These are phyloP conservation scores for Aspergillus viridinutans DNA, from an alignment of 2,329 filamentous ascomycete species.

Conservation along the genomic window DNA sequence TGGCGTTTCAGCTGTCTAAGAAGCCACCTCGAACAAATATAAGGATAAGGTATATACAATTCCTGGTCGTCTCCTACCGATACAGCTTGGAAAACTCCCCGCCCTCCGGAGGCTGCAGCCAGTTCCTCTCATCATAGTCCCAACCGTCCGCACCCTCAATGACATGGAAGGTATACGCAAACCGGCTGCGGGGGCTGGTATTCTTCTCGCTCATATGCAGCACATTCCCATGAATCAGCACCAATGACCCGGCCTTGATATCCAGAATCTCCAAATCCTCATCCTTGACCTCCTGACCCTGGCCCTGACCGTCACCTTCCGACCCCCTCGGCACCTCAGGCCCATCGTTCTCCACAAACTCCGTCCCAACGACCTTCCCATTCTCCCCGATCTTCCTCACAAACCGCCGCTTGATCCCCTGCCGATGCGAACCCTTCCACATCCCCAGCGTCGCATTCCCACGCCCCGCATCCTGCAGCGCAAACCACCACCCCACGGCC, in stretches of 20 bases:
- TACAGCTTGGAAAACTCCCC: constrained; percentile 72
- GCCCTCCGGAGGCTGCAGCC: constrained; percentile 77
- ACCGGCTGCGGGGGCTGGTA: constrained; percentile 75
- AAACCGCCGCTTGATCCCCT: constrained; percentile 62
- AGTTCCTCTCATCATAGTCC: constrained; percentile 81
- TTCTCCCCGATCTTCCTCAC: constrained; percentile 50
- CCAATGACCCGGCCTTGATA: constrained; percentile 84
- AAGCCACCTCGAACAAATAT: too few relatives aligned
- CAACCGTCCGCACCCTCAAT: constrained; percentile 71
- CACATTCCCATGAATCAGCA: constrained; percentile 92
- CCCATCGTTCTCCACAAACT: constrained; percentile 68
- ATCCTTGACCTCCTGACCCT: constrained; percentile 18
- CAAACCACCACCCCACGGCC: constrained; percentile 96
- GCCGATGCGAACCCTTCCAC: constrained; percentile 68
- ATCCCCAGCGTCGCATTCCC: constrained; percentile 90
- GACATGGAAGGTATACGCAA: constrained; percentile 96
- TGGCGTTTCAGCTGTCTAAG: too few relatives aligned
- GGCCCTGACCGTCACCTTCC: constrained; percentile 40
- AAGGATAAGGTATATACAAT: background rate
- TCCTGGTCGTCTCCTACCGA: background rate
- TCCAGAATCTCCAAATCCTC: constrained; percentile 70
- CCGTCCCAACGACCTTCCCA: constrained; percentile 51
- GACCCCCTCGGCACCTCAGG: constrained; percentile 58
- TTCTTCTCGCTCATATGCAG: constrained; percentile 97
- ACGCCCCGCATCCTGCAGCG: constrained; percentile 81